Conservation (phyloP, 2,329 filamentous ascomycete genomes). For the Paracorniculantispora psalliotae region DNA sequence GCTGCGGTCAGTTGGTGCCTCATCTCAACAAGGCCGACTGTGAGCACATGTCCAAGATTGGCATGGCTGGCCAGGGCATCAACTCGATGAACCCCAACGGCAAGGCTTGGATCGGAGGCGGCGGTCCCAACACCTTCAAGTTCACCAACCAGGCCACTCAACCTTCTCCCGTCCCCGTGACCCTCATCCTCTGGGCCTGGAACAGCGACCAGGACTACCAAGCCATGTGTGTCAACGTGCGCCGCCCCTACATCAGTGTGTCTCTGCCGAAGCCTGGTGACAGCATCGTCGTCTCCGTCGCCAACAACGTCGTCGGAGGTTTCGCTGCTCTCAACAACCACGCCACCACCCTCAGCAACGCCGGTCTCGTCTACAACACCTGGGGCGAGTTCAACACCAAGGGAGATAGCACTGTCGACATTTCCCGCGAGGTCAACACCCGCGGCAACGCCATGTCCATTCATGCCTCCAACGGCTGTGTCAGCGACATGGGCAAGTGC, state of each 20-base stretch:
- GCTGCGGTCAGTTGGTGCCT: slow-evolving; percentile 15
- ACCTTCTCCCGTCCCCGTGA: slow-evolving; percentile 15
- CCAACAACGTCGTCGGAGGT: slow-evolving; percentile 30
- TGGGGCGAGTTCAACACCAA: slow-evolving; percentile 39
- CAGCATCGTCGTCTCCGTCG: slow-evolving; percentile 32
- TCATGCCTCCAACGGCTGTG: slow-evolving; percentile 29
- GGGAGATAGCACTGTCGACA: slow-evolving; percentile 33
- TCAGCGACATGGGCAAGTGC: slow-evolving; percentile 35
- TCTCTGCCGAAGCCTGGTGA: slow-evolving; percentile 29
- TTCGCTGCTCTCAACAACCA: slow-evolving; percentile 31
- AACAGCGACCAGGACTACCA: slow-evolving; percentile 16
- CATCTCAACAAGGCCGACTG: slow-evolving; percentile 23
- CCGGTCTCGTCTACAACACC: slow-evolving; percentile 37
- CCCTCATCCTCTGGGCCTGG: slow-evolving; percentile 24
- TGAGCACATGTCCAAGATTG: slow-evolving; percentile 23
- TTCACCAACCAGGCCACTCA: slow-evolving; percentile 23
- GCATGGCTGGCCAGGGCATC: slow-evolving; percentile 21
- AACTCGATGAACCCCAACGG: slow-evolving; percentile 20
- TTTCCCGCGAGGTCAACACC: slow-evolving; percentile 39
- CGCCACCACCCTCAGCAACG: slow-evolving; percentile 24
- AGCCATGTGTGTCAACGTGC: slow-evolving; percentile 24
- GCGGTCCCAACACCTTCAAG: slow-evolving; percentile 25
- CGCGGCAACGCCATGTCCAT: slow-evolving; percentile 31
- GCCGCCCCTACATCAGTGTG: slow-evolving; percentile 28
- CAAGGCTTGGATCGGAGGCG: slow-evolving; percentile 24